Base-by-base conservation (phyloP, 2,329 filamentous ascomycete genomes). In the Fusarium liriodendri region DNA sequence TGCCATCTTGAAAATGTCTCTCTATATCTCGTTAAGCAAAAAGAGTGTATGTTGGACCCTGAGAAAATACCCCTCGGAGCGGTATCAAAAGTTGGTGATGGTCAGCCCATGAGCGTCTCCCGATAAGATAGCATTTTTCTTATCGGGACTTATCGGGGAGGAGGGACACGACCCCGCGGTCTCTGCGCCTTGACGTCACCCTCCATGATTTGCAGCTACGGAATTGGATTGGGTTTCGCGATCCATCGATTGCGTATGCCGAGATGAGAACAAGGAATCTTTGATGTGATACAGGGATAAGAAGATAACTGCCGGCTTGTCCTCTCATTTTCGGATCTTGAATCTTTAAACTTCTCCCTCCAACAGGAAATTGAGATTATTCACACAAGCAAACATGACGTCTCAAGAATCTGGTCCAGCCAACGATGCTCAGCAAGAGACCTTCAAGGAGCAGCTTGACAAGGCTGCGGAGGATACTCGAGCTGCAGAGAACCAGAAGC, bases 371-470 rank as follows among this genome's bases (percentile, higher is more conserved):
- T 11, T 45, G 38, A 50, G 38, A 13, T 1, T 55, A 10, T n/a
- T 25, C 29, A 20, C 20, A 54, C 40, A 32, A 14, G 64, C 47
- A 62, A 67, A 57, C 22, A 75, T 77, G 73, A 57, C 75, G 40
- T 68, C 70, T 20, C 47, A 75, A 64, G 66, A 70, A 37, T 37
- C 64, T 32, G 52, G 40, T 33, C 58, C 64, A 32, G 62, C 67
- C 47, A 69, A 69, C 22, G 64, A 58, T 18, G 25, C 55, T 37
- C 66, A 62, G 35, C 64, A 71, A 11, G 74, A 79, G 67, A 80
- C 77, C 55, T 86, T 83, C 81, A 88, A 88, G 78, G 72, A 83
- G 37, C 81, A 84, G 74, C 83, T 88, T 1, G 86, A 87, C 75
- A 77, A 82, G 52, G 83, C 80, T 16, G 86, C 86, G 3, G 68